Evolutionary conservation across 768 basidiomycete genomes (phyloP).

Genomic region (Pisolithus orientalis): DNA sequence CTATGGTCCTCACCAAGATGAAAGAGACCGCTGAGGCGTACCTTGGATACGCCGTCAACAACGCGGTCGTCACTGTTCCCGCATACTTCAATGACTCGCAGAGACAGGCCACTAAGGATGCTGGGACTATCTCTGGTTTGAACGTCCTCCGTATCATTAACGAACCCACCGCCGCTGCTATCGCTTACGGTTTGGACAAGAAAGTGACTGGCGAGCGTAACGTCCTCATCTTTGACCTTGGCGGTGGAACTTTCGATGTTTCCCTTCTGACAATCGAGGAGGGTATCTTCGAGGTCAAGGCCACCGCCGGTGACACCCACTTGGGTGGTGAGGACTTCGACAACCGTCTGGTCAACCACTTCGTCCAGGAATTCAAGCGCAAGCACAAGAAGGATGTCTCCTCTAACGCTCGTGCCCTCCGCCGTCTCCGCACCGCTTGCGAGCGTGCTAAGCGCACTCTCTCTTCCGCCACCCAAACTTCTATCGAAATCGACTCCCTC

Average conservation of each 20-base stretch:
- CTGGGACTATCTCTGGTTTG: slow-evolving; percentile 88
- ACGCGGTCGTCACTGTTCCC: slow-evolving; percentile 94
- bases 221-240: slow-evolving; percentile 97
- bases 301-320: slow-evolving; percentile 97
- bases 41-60: slow-evolving; percentile 74
- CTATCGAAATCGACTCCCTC: slow-evolving; percentile 97
- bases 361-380: slow-evolving; percentile 94
- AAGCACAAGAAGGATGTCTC: slow-evolving; percentile 97
- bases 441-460: slow-evolving; percentile 98
- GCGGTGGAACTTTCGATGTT: slow-evolving; percentile 98
- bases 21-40: slow-evolving; percentile 98
- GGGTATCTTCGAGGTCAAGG: slow-evolving; percentile 98
- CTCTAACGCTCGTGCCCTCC: slow-evolving; percentile 88
- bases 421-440: slow-evolving; percentile 95
- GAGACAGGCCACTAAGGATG: slow-evolving; percentile 97
- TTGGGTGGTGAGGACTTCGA: slow-evolving; percentile 99
- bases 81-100: slow-evolving; percentile 99
- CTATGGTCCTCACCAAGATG: slow-evolving; percentile 97
- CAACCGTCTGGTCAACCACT: slow-evolving; percentile 96
- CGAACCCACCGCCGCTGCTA: slow-evolving; percentile 97
- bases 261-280: slow-evolving; percentile 94
- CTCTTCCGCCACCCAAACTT: slow-evolving; percentile 92
- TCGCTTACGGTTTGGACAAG: slow-evolving; percentile 98
- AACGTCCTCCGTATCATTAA: slow-evolving; percentile 99
- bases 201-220: slow-evolving; percentile 87